These are phyloP conservation scores for Vararia minispora DNA, from an alignment of 768 basidiomycete species.

Conservation along the genomic window DNA sequence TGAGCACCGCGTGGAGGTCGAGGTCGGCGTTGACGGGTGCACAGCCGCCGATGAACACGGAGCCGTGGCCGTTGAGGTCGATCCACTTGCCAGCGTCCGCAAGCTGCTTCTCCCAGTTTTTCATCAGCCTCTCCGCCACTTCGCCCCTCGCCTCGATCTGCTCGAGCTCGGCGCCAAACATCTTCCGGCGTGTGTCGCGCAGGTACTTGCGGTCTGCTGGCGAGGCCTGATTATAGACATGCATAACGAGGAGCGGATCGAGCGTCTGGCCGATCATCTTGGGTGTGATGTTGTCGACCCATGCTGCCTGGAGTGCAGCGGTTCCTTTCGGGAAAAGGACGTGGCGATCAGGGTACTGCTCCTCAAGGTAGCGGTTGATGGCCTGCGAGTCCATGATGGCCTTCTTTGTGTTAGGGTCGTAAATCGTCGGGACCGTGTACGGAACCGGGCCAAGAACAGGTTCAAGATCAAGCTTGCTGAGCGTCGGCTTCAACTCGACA, in stretches of 20 bases:
- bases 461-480: conserved; percentile 1
- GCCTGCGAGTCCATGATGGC: conserved; percentile 9
- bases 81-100: too few species aligned
- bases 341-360: not conserved
- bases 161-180: conserved; percentile 27
- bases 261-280: conserved; percentile 3
- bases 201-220: conserved; percentile 29
- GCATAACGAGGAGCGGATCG: conserved; percentile 4
- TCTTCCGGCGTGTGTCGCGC: conserved; percentile 22
- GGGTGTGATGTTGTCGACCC: conserved; percentile 14
- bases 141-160: conserved; percentile 24
- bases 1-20: too few species aligned
- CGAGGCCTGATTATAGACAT: conserved; percentile 18
- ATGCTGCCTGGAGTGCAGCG: not conserved
- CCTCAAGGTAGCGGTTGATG: conserved; percentile 9
- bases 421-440: conserved; percentile 15
- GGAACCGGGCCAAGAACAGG: conserved; percentile 6
- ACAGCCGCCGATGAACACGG: too few species aligned
- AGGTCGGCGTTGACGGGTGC: too few species aligned
- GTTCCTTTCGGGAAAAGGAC: not conserved
- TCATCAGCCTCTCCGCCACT: too few species aligned
- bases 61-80: too few species aligned
- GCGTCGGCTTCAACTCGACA: conserved; percentile 10
- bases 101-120: too few species aligned
- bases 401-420: conserved; percentile 7